Base-by-base conservation (phyloP, 768 basidiomycete species). In the Russula sp. region DNA sequence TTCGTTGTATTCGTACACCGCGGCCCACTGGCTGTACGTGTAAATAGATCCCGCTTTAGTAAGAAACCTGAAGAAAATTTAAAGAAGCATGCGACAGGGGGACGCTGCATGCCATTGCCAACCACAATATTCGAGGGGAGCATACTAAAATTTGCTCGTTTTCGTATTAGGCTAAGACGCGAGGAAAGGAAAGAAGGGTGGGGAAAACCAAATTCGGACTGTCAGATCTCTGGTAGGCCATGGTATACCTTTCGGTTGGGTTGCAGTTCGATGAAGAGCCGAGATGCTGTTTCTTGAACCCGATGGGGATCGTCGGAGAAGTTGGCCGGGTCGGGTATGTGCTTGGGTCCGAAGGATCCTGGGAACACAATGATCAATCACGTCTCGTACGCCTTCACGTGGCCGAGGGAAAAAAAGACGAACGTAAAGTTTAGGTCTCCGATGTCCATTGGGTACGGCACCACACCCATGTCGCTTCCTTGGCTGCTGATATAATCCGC, bases 291-390 rank as follows among this genome's bases (percentile, higher is more conserved):
- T 5, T 30, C 42, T 32, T 24, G 50, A 32, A 38, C 52, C 46
- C 38, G 67, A 53, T 11, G 65, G 60, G 22, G 61, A 58, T 61
- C 9, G 59, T 68, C 11, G 67, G 56, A 3, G 67, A 65, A 14
- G 64, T 40, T 18, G 49, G 46, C 7, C 11, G 24, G 3, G 30
- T 44, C 5, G 69, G 68, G 50, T 50, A 70, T 8, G 69, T 70
- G 42, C 60, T 59, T 13, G 69, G 69, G 54, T 70, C 65, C 10
- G 67, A 64, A 46, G 68, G 69, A 57, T 69, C 61, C 67, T 70
- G 32, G 26, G 44, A 14, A n/a, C n/a, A 18, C n/a, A 28, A 20
- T 46, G 24, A 30, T 50, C 56, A 62, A 28, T 40, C 2, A 10
- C 20, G 9, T 40, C 20, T 52, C 16, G 32, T 22, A 60, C 14